Base-by-base conservation (phyloP, 441 rosid genomes). In the Populus hybrid region DNA sequence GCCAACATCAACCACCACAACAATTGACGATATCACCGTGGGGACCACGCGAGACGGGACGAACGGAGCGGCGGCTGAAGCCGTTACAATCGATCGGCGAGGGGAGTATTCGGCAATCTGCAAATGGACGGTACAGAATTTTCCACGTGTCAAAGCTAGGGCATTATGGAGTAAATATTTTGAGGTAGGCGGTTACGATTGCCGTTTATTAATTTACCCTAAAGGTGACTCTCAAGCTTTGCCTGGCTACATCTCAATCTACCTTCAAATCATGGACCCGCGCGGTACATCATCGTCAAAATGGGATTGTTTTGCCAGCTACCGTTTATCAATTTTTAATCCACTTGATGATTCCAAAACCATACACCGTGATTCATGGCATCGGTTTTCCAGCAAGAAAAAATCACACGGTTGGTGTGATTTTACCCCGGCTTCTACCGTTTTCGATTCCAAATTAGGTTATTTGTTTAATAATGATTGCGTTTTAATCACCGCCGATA, bases 371-470 rank as follows among this genome's bases (percentile, higher is more conserved):
- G 98, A 94, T 87, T 94, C 98, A 12, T 97, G 98, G 99, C 98
- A 97, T 78, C 84, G 98, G 0, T 94, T 97, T 84, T 97, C 98
- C 1, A 86, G 86, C 74, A 97, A 97, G 93, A 94, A 97, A 88
- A 93, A 94, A 83, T 94, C 98, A 10, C 98, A 97, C 79, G 99
- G 99, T 4, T 97, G 98, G 99, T 94, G 98, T 78, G 98, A 97
- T 88, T 97, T 97, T 85, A 90, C 98, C 7, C 94, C 95, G 71
- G 89, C 90, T 35, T 88, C 97, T 10, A 89, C 95, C 21, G 84
- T 97, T 71, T 88, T 91, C 26, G 97, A 93, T 86, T 83, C 98
- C 36, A 94, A 90, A 88, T 78, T 86, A 88, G 99, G 99, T 28
- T 28, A 28, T 28, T 28, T 28, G 30, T 28, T 28, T 28, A 28